Evolutionary conservation across 441 rosid genomes (phyloP).

Genomic region (Raphanus hybrid): DNA sequence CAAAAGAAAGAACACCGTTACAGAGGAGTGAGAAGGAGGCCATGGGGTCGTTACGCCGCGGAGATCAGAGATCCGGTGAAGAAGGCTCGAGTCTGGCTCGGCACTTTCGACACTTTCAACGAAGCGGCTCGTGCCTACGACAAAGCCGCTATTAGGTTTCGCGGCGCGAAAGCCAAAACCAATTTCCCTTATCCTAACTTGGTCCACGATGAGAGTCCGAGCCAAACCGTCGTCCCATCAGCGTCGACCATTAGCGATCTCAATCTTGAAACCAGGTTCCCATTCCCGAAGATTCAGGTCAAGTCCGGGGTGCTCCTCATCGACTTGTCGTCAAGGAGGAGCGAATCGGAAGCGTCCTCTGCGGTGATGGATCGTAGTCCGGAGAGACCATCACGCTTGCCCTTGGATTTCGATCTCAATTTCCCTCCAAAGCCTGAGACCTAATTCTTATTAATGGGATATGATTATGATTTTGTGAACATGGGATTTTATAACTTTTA

Average conservation of each 20-base stretch:
- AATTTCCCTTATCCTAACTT: conserved; percentile 48
- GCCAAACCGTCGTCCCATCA: conserved; percentile 67
- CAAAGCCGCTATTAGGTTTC: conserved; percentile 62
- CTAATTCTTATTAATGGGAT: background rate
- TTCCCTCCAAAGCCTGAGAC: conserved; percentile 55
- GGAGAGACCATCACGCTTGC: conserved; percentile 33
- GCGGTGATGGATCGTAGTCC: conserved; percentile 54
- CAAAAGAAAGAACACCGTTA: conserved; percentile 52
- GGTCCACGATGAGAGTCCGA: conserved; percentile 47
- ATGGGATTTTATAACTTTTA: background rate
- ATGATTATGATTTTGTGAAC: background rate
- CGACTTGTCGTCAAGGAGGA: conserved; percentile 23
- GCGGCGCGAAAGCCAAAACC: conserved; percentile 80
- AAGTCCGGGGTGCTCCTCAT: conserved; percentile 28
- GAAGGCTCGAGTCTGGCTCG: conserved; percentile 81
- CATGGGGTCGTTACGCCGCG: conserved; percentile 89
- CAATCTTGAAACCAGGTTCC: conserved; percentile 36
- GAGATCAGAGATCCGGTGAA: conserved; percentile 86
- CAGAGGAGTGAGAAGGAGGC: conserved; percentile 82
- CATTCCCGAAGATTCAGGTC: conserved; percentile 30
- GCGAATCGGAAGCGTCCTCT: conserved; percentile 58
- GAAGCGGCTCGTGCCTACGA: conserved; percentile 87
- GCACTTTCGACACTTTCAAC: conserved; percentile 77
- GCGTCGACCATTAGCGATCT: conserved; percentile 46
- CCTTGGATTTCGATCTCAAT: conserved; percentile 60